Evolutionary conservation across 495 filamentous ascomycete genomes (phyloP).

Genomic region (Penicillium argentinense): DNA sequence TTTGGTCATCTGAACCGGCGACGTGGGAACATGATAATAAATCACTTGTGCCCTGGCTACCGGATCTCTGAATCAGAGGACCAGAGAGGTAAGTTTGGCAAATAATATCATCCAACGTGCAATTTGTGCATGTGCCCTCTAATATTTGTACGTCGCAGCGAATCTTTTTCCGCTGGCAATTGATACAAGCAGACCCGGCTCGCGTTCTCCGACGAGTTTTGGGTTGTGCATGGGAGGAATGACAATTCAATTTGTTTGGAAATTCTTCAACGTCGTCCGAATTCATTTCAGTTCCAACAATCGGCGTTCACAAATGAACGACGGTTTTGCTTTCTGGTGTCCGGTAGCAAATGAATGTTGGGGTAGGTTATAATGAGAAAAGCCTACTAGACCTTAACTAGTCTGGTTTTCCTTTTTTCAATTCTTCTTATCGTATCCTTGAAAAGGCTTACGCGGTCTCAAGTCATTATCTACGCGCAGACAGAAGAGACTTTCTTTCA

Average conservation of each 20-base stretch:
- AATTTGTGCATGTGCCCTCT: not conserved
- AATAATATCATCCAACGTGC: not conserved
- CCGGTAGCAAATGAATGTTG: not conserved
- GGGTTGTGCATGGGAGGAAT: not conserved
- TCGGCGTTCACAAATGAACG: not conserved
- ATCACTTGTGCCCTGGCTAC: not conserved
- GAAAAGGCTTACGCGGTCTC: not conserved
- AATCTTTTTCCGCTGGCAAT: not conserved
- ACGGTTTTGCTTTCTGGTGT: not conserved
- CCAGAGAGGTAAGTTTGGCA: not conserved
- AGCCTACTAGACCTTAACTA: not conserved
- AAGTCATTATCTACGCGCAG: not conserved
- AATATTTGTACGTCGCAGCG: not conserved
- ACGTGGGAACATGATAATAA: not conserved
- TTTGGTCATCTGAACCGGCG: not conserved
- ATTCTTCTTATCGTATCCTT: not conserved
- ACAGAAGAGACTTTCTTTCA: not conserved
- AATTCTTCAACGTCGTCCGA: not conserved
- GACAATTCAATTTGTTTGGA: not conserved
- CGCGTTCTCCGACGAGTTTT: not conserved
- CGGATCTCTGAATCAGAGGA: not conserved
- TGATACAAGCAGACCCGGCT: not conserved
- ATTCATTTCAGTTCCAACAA: not conserved
- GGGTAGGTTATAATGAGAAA: not conserved
- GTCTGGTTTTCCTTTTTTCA: not conserved